Base-by-base conservation (phyloP, 2,329 filamentous ascomycete species). In the Talaromyces sp. region DNA sequence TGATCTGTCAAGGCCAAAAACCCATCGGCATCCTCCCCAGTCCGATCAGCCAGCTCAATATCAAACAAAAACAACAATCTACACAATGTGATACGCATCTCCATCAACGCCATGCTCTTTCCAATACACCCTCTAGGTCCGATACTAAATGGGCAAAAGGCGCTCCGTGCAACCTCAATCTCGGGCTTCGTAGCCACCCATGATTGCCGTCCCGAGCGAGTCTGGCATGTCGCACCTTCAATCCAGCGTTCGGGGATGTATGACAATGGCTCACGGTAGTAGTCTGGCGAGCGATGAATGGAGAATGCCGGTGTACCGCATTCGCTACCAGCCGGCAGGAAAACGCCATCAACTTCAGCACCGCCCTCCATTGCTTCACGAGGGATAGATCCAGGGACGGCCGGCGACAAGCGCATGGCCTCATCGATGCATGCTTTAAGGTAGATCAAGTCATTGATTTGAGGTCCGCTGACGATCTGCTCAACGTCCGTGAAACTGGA, bases 241-340 rank as follows among this genome's bases (percentile, higher is more conserved):
- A 90, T 78, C 89, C 89, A 91, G 27, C 89, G 84, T 79, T 90
- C 88, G 0, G 89, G 89, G 1, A 82, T 72, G 72, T 85, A 91
- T 0, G 77, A 72, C 70, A 84, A 87, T 0, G 89, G 84, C 31
- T 82, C 78, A 1, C 85, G 83, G 77, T 84, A 90, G 79, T 90
- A 90, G 3, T 75, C 74, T 1, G 83, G 76, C 74, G 90, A 87
- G 73, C 90, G 88, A 71, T 91, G 89, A 69, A 91, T 84, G 2
- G 88, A 82, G 77, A 90, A 91, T 72, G 88, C 86, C 13, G 89
- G 85, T 3, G 85, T 86, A 45, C 88, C 89, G 61, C 89, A 84
- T 62, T 89, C 83, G 17, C 82, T 86, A 54, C 88, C 88, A 3
- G 79, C 83, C 1, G 77, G 76, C 10, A 79, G 68, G 64, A 70